Evolutionary conservation across 768 basidiomycete species (phyloP).

Genomic region (Pilatotrama ljubarskyi): DNA sequence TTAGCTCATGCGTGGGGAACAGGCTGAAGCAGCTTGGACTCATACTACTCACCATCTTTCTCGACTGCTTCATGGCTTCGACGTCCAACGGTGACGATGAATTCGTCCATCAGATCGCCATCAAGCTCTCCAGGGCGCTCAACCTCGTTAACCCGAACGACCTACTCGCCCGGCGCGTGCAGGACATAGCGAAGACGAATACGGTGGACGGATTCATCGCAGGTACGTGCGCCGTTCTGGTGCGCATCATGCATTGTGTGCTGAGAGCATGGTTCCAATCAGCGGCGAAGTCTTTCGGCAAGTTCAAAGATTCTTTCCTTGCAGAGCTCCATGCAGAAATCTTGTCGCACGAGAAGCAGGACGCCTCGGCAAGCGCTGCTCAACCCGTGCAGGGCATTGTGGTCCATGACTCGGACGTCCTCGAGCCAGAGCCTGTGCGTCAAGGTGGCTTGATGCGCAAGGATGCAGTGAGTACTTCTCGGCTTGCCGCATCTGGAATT

Average conservation of each 20-base stretch:
- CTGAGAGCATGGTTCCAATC: not conserved
- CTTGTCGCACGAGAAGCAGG: slow-evolving; percentile 66
- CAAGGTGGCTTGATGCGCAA: slow-evolving; percentile 75
- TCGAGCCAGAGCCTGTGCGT: slow-evolving; percentile 76
- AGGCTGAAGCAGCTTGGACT: not conserved
- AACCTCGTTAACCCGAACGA: slow-evolving; percentile 85
- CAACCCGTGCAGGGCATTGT: slow-evolving; percentile 75
- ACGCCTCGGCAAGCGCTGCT: slow-evolving; percentile 45
- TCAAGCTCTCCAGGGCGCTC: slow-evolving; percentile 77
- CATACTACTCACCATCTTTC: not conserved
- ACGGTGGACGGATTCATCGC: slow-evolving; percentile 61
- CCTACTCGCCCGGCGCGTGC: slow-evolving; percentile 73
- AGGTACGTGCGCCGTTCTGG: slow-evolving; percentile 44
- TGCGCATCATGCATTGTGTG: not conserved
- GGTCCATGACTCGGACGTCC: slow-evolving; percentile 77
- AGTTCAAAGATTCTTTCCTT: slow-evolving; percentile 79
- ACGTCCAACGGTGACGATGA: slow-evolving; percentile 32
- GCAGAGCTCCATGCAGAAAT: slow-evolving; percentile 80
- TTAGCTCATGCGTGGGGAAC: not conserved
- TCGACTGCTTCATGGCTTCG: slow-evolving; percentile 15
- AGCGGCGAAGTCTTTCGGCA: slow-evolving; percentile 84
- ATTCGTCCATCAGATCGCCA: slow-evolving; percentile 70
- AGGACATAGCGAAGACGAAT: slow-evolving; percentile 77
- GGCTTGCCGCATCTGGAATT: not conserved
- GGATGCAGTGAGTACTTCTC: slow-evolving; percentile 50